A percentile compares a stretch with the other conserved stretches of the same genome.
These are phyloP conservation scores for Lentinula raphanica DNA, from an alignment of 768 basidiomycete species.

Conservation along the genomic window DNA sequence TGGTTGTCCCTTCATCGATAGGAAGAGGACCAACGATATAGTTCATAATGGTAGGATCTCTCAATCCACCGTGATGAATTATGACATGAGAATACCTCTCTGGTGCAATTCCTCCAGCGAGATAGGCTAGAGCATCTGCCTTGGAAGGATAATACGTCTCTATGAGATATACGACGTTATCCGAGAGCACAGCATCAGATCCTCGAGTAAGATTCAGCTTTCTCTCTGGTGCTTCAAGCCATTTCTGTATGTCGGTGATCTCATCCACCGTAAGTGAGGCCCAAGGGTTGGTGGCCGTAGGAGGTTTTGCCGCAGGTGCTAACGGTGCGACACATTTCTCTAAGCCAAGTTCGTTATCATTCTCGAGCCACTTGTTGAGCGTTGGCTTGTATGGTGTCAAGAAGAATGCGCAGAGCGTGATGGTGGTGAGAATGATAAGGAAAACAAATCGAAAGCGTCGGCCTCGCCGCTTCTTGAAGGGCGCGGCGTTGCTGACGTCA, in stretches of 20 bases:
- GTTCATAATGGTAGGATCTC: constrained; percentile 41
- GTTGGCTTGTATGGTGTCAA: neutral
- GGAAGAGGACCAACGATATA: constrained; percentile 59
- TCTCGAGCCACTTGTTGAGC: neutral
- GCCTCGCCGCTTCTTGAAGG: no score
- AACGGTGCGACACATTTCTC: constrained; percentile 28
- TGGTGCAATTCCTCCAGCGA: constrained; percentile 29
- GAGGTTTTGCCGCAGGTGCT: constrained; percentile 31
- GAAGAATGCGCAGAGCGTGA: neutral
- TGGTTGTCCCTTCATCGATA: constrained; percentile 29
- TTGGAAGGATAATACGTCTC: constrained; percentile 49
- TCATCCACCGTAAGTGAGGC: constrained; percentile 42
- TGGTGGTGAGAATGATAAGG: neutral
- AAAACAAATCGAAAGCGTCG: neutral
- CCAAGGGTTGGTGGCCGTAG: constrained; percentile 47
- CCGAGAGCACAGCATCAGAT: constrained; percentile 23
- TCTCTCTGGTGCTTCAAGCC: constrained; percentile 38
- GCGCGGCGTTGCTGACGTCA: neutral
- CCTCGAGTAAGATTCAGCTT: constrained; percentile 44
- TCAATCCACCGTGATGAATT: constrained; percentile 41
- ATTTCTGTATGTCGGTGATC: constrained; percentile 35
- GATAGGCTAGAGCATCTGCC: constrained; percentile 38
- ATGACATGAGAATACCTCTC: constrained; percentile 42
- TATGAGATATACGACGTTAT: constrained; percentile 48
- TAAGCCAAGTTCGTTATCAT: constrained; percentile 4